phyloP scores from a whole-genome alignment of 2,329 filamentous ascomycete species.

The Ophiostoma novo-ulmi region DNA sequence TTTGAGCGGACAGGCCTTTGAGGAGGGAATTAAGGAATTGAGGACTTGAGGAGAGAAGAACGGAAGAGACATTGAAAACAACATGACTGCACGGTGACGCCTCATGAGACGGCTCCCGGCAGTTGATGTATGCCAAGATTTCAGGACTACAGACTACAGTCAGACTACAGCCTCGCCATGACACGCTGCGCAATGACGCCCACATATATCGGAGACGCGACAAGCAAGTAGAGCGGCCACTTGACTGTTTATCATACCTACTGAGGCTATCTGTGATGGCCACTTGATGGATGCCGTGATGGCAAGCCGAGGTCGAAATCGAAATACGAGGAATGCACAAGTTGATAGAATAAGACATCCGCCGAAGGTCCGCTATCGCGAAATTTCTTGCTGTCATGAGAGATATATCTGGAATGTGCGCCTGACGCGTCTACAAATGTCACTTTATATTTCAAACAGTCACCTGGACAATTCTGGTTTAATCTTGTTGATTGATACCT shows the following conservation, averaged over 20 bases:
- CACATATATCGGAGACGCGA: background rate
- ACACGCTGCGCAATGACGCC: background rate
- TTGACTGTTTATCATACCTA: background rate
- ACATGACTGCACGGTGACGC: background rate
- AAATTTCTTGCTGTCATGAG: too few species aligned
- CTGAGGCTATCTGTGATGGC: background rate
- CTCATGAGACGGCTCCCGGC: background rate
- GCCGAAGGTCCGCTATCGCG: too few species aligned
- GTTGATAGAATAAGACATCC: background rate
- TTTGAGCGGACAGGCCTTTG: background rate
- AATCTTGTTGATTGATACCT: conserved; percentile 19
- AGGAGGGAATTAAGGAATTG: background rate
- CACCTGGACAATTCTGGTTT: background rate
- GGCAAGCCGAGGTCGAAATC: background rate
- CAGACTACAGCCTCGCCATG: background rate
- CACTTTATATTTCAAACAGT: background rate
- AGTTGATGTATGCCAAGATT: background rate
- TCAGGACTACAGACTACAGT: background rate
- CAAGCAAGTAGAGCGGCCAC: background rate
- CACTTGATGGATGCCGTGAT: background rate
- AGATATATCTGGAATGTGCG: background rate
- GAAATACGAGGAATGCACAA: background rate
- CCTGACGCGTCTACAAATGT: background rate
- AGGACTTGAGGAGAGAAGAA: background rate
- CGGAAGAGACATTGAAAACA: background rate